Conservation (phyloP, 2,329 filamentous ascomycete species). For the Penicillium occitanis region DNA sequence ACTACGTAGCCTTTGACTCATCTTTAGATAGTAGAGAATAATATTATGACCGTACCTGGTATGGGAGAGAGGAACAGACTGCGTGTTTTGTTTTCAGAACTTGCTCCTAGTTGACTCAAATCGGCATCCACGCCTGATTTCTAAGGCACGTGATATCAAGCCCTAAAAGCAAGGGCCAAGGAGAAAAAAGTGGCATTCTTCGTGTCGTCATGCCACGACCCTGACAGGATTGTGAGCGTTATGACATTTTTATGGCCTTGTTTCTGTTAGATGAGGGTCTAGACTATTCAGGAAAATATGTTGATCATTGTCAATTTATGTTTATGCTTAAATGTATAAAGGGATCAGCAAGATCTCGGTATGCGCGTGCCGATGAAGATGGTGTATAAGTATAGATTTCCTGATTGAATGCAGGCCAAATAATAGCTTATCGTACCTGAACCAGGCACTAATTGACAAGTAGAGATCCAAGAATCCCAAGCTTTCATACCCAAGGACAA, state of each 20-base stretch:
- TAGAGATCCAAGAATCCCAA: neutral
- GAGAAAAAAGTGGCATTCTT: neutral
- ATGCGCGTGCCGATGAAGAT: neutral
- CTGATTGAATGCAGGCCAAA: neutral
- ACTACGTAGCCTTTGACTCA: neutral
- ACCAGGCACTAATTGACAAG: neutral
- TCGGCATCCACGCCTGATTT: neutral
- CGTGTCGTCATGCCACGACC: neutral
- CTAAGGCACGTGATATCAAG: neutral
- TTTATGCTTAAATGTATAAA: constrained; percentile 1
- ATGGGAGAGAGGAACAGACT: neutral
- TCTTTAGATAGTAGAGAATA: too few species aligned
- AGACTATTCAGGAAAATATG: neutral
- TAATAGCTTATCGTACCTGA: neutral
- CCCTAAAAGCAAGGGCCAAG: neutral
- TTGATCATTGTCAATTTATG: neutral
- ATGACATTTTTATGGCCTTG: neutral
- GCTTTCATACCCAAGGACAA: neutral
- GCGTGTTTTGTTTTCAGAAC: neutral
- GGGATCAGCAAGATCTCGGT: constrained; percentile 7
- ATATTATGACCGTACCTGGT: neutral
- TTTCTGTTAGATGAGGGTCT: neutral
- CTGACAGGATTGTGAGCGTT: neutral
- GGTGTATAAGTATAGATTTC: neutral
- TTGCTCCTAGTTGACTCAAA: neutral